phyloP scores from a whole-genome alignment of 2,329 filamentous ascomycete species.

The Ophiocordyceps camponoti-floridani region DNA sequence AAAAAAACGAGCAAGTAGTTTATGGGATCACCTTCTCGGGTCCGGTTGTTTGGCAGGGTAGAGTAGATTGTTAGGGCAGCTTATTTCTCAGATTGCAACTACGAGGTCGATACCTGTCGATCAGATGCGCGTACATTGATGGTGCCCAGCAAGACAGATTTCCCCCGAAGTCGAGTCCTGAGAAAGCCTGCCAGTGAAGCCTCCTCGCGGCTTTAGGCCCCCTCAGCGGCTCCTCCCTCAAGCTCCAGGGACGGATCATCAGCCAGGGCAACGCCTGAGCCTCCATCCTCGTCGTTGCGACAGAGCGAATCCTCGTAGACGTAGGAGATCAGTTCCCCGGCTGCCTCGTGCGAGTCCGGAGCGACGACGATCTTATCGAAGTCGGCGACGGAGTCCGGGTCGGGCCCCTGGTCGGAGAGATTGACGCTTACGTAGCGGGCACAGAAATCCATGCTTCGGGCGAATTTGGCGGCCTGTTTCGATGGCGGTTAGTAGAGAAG shows the following conservation, averaged over 20 bases:
- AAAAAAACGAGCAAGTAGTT: neutral
- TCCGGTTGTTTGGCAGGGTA: neutral
- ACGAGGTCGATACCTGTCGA: neutral
- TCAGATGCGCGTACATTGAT: neutral
- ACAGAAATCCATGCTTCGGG: slow-evolving; percentile 36
- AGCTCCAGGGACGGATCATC: slow-evolving; percentile 3
- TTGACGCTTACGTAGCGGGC: slow-evolving; percentile 37
- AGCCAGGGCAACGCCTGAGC: slow-evolving; percentile 4
- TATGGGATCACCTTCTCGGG: neutral
- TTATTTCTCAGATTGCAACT: neutral
- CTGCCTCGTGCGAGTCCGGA: slow-evolving; percentile 9
- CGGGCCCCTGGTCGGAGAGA: slow-evolving; percentile 14
- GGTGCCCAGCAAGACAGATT: neutral
- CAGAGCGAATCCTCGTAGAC: slow-evolving; percentile 7
- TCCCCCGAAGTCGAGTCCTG: no score
- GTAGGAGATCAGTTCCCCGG: slow-evolving; percentile 8
- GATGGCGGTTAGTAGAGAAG: neutral
- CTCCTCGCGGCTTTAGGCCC: neutral
- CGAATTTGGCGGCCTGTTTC: slow-evolving; percentile 32
- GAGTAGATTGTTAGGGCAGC: neutral
- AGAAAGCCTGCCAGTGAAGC: no score
- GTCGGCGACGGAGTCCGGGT: slow-evolving; percentile 7
- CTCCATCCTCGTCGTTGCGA: neutral
- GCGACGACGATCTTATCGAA: slow-evolving; percentile 12
- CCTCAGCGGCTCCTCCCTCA: neutral